These are phyloP conservation scores for Calonectria fujianensis DNA, from an alignment of 2,329 filamentous ascomycete species.

Conservation along the genomic window DNA sequence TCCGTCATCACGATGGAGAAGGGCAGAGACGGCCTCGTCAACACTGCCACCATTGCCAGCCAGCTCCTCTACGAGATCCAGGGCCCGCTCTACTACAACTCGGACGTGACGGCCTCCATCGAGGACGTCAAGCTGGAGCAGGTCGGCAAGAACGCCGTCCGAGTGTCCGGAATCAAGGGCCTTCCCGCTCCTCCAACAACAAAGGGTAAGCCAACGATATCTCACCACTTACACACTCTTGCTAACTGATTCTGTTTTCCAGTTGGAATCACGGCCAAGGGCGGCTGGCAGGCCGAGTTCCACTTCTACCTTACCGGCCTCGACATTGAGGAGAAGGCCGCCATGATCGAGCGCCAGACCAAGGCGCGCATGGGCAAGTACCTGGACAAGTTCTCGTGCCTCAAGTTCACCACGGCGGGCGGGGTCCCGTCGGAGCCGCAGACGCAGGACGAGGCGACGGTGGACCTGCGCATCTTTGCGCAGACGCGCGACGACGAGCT, in stretches of 20 bases:
- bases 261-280: conserved; percentile 64
- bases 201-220: conserved; percentile 45
- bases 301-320: conserved; percentile 65
- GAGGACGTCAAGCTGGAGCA: conserved; percentile 68
- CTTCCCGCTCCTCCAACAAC: conserved; percentile 58
- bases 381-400: conserved; percentile 60
- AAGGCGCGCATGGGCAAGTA: conserved; percentile 55
- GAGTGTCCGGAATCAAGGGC: conserved; percentile 59
- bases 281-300: conserved; percentile 65
- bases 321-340: conserved; percentile 63
- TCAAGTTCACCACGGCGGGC: conserved; percentile 60
- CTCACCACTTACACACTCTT: background rate
- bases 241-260: background rate
- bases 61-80: conserved; percentile 67
- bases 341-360: conserved; percentile 63
- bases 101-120: conserved; percentile 63
- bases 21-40: conserved; percentile 55
- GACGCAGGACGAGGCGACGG: conserved; percentile 66
- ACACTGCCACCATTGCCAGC: conserved; percentile 45
- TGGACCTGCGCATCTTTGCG: conserved; percentile 66
- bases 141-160: conserved; percentile 56
- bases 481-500: conserved; percentile 65
- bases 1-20: conserved; percentile 60
- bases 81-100: conserved; percentile 64
- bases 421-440: conserved; percentile 59